phyloP scores from a whole-genome alignment of 805 yeast species.

The Pichia paraexigua region DNA sequence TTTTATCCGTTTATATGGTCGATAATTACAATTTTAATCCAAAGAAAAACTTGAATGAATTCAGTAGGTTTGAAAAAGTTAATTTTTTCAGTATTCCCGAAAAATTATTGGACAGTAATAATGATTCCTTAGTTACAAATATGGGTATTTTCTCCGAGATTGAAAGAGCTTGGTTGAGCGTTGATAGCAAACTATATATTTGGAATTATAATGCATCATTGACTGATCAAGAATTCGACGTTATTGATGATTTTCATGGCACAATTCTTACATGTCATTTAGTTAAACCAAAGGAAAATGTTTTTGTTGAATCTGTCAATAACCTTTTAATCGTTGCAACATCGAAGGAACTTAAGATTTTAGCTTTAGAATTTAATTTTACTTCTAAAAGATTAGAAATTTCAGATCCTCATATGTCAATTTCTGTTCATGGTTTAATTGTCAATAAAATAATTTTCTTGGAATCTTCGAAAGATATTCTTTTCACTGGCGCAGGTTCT shows the following conservation, averaged over 20 bases:
- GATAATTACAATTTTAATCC: conserved; percentile 58
- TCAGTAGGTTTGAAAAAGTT: conserved; percentile 71
- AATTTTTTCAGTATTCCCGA: conserved; percentile 72
- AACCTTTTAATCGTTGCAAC: conserved; percentile 73
- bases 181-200: conserved; percentile 70
- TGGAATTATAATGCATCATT: conserved; percentile 61
- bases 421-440: conserved; percentile 70
- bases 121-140: conserved; percentile 41
- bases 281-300: conserved; percentile 73
- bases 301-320: conserved; percentile 72
- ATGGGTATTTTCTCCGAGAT: conserved; percentile 82
- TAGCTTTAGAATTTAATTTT: conserved; percentile 51
- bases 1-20: conserved; percentile 49
- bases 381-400: conserved; percentile 48
- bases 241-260: conserved; percentile 75
- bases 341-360: conserved; percentile 65
- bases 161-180: conserved; percentile 76
- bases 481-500: conserved; percentile 74
- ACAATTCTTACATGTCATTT: conserved; percentile 69
- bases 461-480: conserved; percentile 66
- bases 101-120: conserved; percentile 29
- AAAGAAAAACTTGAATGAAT: conserved; percentile 37
- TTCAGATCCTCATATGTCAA: conserved; percentile 75
- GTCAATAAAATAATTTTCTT: conserved; percentile 55
- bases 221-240: conserved; percentile 52